Conservation (phyloP, 129 eudicot genomes). For the Flaveria linearis region DNA sequence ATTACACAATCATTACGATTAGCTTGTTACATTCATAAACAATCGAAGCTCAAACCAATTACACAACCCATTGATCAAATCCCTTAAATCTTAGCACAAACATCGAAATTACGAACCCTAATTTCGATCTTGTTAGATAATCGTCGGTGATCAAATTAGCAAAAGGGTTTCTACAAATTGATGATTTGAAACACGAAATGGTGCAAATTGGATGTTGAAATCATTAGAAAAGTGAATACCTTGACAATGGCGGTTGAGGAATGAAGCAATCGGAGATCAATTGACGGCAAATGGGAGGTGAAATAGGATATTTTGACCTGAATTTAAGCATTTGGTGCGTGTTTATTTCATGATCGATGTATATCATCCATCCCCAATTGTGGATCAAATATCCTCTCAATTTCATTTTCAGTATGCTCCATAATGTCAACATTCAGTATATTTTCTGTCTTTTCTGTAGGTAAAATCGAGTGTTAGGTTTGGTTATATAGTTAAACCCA, state of each 20-base stretch:
- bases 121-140: background rate
- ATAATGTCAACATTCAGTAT: conserved; percentile 12
- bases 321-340: conserved; percentile 18
- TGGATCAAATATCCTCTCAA: conserved; percentile 22
- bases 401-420: conserved; percentile 8
- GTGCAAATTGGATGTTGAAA: background rate
- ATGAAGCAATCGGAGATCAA: conserved; percentile 40
- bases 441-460: background rate
- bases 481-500: too few species aligned
- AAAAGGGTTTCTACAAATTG: background rate
- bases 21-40: background rate
- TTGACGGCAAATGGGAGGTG: conserved; percentile 26
- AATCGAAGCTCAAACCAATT: background rate
- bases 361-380: conserved; percentile 25
- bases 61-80: background rate
- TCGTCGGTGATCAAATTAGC: background rate
- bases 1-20: background rate
- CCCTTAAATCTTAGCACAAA: background rate
- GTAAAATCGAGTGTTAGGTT: too few species aligned
- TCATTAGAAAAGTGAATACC: conserved; percentile 26
- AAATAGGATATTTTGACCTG: conserved; percentile 18
- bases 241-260: conserved; percentile 40
- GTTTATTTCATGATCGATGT: conserved; percentile 5
- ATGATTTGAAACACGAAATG: background rate
- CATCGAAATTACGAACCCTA: background rate